A percentile compares a stretch with the other conserved stretches of the same genome.
Conservation (phyloP, 345 rosid genomes). For the Dipteronia dyeriana region DNA sequence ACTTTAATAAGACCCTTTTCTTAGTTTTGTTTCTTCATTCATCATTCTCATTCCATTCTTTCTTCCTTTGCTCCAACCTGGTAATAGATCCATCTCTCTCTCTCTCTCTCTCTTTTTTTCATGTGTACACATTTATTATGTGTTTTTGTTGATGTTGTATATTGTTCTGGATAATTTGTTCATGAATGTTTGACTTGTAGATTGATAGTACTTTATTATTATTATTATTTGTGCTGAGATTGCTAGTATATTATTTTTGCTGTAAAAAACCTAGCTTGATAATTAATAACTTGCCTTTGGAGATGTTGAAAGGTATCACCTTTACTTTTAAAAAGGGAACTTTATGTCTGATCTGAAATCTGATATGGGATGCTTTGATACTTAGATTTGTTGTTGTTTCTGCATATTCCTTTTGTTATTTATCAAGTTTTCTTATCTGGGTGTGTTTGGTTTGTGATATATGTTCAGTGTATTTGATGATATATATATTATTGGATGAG, state of each 20-base stretch:
- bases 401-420: constrained; percentile 16
- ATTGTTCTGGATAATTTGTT: background rate
- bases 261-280: background rate
- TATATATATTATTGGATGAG: constrained; percentile 20
- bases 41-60: background rate
- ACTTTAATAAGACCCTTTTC: constrained; percentile 1
- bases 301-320: constrained; percentile 10
- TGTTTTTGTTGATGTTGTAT: background rate
- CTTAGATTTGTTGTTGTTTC: constrained; percentile 6
- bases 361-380: constrained; percentile 12
- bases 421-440: constrained; percentile 2
- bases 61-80: background rate
- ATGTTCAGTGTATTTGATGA: constrained; percentile 22
- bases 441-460: constrained; percentile 2
- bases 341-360: constrained; percentile 14
- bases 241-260: background rate
- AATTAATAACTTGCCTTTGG: background rate
- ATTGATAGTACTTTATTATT: background rate
- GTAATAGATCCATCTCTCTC: constrained; percentile 16
- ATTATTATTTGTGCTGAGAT: background rate
- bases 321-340: background rate
- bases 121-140: background rate
- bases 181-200: background rate
- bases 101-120: background rate
- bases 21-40: background rate